Conservation (phyloP, 495 filamentous ascomycete genomes). For the Tuber melanosporum region DNA sequence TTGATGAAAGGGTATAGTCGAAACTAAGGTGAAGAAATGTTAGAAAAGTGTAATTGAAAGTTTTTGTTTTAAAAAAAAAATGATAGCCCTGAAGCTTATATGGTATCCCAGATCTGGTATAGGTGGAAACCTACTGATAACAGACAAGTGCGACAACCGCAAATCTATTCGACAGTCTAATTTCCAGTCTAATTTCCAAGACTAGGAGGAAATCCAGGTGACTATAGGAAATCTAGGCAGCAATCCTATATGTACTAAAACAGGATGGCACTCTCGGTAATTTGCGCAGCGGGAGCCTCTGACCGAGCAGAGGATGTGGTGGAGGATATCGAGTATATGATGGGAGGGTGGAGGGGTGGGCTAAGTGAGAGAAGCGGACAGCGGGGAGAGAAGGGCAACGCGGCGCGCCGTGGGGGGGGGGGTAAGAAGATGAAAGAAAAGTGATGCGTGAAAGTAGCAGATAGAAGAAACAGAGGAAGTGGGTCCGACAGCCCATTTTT, state of each 20-base stretch:
- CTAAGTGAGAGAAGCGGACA: background rate
- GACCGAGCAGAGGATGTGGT: background rate
- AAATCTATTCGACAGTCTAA: background rate
- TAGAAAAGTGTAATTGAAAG: background rate
- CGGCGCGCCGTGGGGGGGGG: background rate
- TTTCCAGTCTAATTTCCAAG: background rate
- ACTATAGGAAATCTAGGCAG: background rate
- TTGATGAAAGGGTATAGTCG: background rate
- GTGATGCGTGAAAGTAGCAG: background rate
- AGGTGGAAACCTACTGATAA: background rate
- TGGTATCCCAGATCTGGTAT: background rate
- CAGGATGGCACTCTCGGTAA: background rate
- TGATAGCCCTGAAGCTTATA: background rate
- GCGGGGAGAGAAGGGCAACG: background rate
- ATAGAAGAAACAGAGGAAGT: background rate
- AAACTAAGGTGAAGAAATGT: background rate
- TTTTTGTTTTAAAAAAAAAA: background rate
- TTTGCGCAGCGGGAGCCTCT: background rate
- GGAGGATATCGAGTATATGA: background rate
- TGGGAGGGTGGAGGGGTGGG: background rate
- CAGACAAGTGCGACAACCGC: background rate
- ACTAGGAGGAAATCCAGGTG: background rate
- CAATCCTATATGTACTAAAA: background rate
- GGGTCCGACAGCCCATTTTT: background rate
- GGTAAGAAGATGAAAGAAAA: background rate